These are phyloP conservation scores for Ogataea pilisensis DNA, from an alignment of 805 yeast species.

Conservation along the genomic window DNA sequence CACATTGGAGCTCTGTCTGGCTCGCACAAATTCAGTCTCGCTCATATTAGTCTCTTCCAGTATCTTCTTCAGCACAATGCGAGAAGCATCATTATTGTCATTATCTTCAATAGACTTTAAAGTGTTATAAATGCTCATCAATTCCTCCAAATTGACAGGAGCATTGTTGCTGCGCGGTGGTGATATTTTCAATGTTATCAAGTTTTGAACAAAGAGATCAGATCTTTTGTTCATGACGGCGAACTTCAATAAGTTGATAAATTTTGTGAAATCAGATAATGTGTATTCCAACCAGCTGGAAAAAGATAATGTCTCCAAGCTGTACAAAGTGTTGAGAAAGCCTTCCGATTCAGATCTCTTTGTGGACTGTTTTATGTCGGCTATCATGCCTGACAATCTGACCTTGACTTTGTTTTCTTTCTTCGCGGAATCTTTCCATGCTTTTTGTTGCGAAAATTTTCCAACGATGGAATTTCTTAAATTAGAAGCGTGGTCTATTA, in stretches of 20 bases:
- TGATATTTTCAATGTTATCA: not conserved
- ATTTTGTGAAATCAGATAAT: not conserved
- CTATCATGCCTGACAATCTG: no score
- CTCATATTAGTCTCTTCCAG: not conserved
- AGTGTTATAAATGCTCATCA: not conserved
- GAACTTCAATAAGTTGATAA: not conserved
- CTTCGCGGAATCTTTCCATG: not conserved
- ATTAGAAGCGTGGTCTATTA: not conserved
- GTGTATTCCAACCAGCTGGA: not conserved
- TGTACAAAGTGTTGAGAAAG: no score
- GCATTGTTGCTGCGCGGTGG: no score
- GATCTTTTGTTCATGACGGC: not conserved
- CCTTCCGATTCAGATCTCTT: no score
- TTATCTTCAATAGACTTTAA: not conserved
- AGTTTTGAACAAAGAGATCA: not conserved
- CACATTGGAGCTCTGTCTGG: no score
- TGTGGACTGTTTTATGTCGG: no score
- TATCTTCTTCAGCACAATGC: not conserved
- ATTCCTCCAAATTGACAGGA: not conserved
- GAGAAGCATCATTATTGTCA: not conserved
- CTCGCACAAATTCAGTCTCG: not conserved
- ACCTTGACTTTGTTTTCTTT: not conserved
- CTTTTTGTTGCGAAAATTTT: not conserved
- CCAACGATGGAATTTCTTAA: not conserved
- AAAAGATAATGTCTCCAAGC: not conserved